Evolutionary conservation across 257 asterid genomes (phyloP), one percentile per base, ranked within the genome.

Genomic region (Solanum etuberosum): DNA sequence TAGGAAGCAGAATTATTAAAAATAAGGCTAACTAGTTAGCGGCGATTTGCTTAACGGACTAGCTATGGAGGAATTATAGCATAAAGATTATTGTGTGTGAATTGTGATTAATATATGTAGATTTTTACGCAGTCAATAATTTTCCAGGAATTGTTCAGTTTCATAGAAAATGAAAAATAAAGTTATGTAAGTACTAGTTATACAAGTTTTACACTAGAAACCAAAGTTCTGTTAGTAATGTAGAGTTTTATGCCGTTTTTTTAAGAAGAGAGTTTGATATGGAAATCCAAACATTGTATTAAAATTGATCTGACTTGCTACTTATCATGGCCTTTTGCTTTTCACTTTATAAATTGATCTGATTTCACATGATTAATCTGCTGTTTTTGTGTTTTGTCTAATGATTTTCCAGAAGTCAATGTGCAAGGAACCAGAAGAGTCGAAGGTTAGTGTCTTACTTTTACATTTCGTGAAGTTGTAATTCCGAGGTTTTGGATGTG

Each of bases 381-480:
- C 61, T 46, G 20, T 18, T 78, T n/a, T 48, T 40, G 51, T 68
- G 29, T 73, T 42, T 54, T 61, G 59, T 86, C 88, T 86, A 29
- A 78, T 88, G 82, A 76, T 86, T 87, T 88, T 91, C 91, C 98
- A 97, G 99, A 97, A 89, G 86, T 87, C 99, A 88, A 93, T 97
- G 83, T 94, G 93, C 94, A 95, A 92, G 95, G 99, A 94, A 83
- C 96, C 98, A 67, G 86, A 84, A 71, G 95, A 90, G 82, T 87
- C 95, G 34, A 94, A 93, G 97, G 99, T 97, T 90, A 73, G 97
- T 85, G 38, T 85, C 51, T 84, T 65, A 34, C 65, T 48, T 80
- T 29, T 27, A 8, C 15, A 46, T 29, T 43, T 46, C 12, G 29
- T 29, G 85, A 80, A 43, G 65, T 80, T 43, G 21, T 46, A 27